These are phyloP conservation scores for Trametes sp. DNA, from an alignment of 1,284 basidiomycete genomes.

Conservation along the genomic window DNA sequence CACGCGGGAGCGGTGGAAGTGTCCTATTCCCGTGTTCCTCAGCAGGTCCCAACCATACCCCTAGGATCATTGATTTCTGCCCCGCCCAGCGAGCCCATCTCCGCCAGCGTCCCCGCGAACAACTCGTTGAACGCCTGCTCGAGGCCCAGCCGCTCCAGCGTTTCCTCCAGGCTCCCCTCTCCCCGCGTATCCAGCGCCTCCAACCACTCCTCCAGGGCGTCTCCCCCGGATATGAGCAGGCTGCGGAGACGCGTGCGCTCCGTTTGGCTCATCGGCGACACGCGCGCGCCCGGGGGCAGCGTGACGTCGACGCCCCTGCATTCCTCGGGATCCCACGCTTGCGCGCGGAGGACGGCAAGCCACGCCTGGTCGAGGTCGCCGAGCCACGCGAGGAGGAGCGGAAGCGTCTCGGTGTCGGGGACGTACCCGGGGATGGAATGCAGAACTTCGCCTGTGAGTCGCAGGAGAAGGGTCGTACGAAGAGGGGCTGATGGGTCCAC, in stretches of 20 bases:
- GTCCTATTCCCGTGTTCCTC: too few relatives aligned
- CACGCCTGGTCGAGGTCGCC: conserved; percentile 77
- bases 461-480: conserved; percentile 68
- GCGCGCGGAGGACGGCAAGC: conserved; percentile 65
- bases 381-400: conserved; percentile 65
- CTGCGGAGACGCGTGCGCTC: conserved; percentile 72
- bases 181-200: conserved; percentile 41
- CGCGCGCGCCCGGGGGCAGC: conserved; percentile 44
- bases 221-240: conserved; percentile 63
- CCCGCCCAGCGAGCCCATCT: conserved; percentile 53
- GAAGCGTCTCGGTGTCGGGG: conserved; percentile 51
- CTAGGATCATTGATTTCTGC: conserved; percentile 34
- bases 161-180: conserved; percentile 31
- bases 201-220: conserved; percentile 74
- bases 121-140: conserved; percentile 68
- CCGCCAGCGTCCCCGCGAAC: conserved; percentile 63
- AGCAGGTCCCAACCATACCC: conserved; percentile 38
- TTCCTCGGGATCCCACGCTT: conserved; percentile 66
- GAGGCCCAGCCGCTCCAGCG: conserved; percentile 57
- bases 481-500: conserved; percentile 70
- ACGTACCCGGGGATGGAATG: conserved; percentile 65
- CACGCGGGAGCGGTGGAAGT: too few relatives aligned
- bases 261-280: conserved; percentile 65
- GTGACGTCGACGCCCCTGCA: conserved; percentile 56
- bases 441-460: conserved; percentile 72